Evolutionary conservation across 108 stramenopile genomes (phyloP).

Genomic region (Schizochytrium sp.): DNA sequence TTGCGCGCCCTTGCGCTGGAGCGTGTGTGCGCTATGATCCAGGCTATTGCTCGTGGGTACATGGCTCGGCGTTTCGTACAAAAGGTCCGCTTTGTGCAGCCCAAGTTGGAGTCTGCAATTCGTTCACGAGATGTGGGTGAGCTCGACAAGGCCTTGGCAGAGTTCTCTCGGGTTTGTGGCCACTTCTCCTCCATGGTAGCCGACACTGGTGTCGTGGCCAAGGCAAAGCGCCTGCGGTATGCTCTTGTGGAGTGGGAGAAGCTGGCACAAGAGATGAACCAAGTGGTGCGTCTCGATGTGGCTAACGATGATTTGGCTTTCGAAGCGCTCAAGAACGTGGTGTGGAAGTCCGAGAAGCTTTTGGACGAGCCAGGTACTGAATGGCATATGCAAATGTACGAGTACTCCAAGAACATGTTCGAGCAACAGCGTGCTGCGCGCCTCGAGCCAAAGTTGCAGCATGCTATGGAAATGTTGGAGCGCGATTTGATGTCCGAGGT

Average conservation of each 20-base stretch:
- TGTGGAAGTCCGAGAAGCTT: constrained; percentile 25
- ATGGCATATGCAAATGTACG: constrained; percentile 63
- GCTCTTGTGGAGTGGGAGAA: constrained; percentile 53
- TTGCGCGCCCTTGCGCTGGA: constrained; percentile 35
- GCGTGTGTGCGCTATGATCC: constrained; percentile 47
- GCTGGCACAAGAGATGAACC: constrained; percentile 57
- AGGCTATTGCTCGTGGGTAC: constrained; percentile 62
- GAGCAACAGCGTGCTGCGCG: constrained; percentile 29
- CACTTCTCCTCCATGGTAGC: constrained; percentile 61
- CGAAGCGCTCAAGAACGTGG: constrained; percentile 62
- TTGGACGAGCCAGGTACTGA: constrained; percentile 54
- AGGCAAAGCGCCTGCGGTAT: constrained; percentile 34
- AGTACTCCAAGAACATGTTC: constrained; percentile 59
- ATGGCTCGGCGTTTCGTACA: constrained; percentile 64
- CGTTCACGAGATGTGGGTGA: constrained; percentile 59
- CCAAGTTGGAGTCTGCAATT: constrained; percentile 45
- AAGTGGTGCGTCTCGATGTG: constrained; percentile 24
- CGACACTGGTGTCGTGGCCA: constrained; percentile 52
- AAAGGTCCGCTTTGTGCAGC: constrained; percentile 58
- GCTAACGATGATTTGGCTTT: constrained; percentile 64
- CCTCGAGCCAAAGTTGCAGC: constrained; percentile 46
- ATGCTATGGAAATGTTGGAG: constrained; percentile 64
- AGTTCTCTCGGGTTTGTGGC: constrained; percentile 57
- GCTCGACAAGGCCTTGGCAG: constrained; percentile 60
- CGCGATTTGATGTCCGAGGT: constrained; percentile 65